These are phyloP conservation scores for Phytophthora pini DNA, from an alignment of 352 stramenopile species.

Conservation along the genomic window DNA sequence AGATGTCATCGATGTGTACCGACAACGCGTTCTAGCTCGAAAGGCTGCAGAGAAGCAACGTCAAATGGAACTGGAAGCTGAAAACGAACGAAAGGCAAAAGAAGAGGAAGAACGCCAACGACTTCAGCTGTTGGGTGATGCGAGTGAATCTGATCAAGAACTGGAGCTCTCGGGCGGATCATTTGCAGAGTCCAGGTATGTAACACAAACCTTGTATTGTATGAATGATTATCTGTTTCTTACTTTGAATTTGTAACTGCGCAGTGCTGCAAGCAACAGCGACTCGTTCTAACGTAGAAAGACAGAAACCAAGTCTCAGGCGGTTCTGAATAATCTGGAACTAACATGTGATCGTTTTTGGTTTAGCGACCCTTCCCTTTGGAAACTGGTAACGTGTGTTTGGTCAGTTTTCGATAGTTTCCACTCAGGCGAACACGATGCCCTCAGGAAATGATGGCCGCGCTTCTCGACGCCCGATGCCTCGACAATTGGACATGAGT, in stretches of 20 bases:
- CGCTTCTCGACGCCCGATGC: constrained; percentile 45
- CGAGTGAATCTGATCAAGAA: constrained; percentile 53
- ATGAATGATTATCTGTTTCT: too few relatives aligned
- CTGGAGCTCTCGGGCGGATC: constrained; percentile 66
- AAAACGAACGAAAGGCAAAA: constrained; percentile 45
- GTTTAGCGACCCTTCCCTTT: constrained; percentile 25
- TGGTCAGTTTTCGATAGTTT: constrained; percentile 32
- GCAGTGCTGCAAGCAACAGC: constrained; percentile 57
- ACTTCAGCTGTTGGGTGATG: constrained; percentile 17
- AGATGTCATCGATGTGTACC: constrained; percentile 62
- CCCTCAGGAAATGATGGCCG: constrained; percentile 34
- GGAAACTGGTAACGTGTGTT: not conserved
- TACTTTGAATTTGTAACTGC: constrained; percentile 1
- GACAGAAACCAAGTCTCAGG: not conserved
- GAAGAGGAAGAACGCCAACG: constrained; percentile 38
- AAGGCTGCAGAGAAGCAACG: constrained; percentile 72
- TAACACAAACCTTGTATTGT: not conserved
- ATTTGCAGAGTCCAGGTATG: constrained; percentile 75
- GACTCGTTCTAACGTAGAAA: constrained; percentile 56
- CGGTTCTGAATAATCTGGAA: constrained; percentile 18
- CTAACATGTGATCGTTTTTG: constrained; percentile 30
- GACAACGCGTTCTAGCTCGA: constrained; percentile 65
- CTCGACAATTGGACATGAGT: constrained; percentile 58
- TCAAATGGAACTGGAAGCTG: constrained; percentile 51
- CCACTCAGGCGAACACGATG: constrained; percentile 18